Percentiles rank a stretch among this genome's conserved stretches.
phyloP scores from a whole-genome alignment of 2,329 filamentous ascomycete species.

The Xylaria sp. region DNA sequence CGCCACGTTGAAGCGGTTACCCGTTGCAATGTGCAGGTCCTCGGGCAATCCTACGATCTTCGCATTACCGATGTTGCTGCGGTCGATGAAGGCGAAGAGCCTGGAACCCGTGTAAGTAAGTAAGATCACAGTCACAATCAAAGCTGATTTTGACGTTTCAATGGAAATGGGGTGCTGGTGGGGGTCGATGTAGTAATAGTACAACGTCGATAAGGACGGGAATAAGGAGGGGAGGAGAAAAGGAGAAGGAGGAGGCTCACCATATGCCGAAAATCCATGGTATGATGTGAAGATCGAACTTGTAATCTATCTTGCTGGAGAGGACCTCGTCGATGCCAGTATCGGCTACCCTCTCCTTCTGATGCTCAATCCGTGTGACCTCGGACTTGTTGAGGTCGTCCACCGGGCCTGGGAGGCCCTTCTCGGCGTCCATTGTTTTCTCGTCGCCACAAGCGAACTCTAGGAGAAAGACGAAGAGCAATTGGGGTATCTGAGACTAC shows the following conservation, averaged over 20 bases:
- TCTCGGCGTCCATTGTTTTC: conserved; percentile 7
- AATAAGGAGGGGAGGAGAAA: background rate
- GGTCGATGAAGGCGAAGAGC: conserved; percentile 41
- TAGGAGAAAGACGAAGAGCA: background rate
- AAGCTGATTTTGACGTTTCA: background rate
- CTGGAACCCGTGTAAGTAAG: conserved; percentile 8
- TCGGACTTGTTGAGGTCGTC: conserved; percentile 12
- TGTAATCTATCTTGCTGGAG: conserved; percentile 18
- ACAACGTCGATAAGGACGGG: too few relatives aligned
- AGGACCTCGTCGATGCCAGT: conserved; percentile 9
- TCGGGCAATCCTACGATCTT: conserved; percentile 35
- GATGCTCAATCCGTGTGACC: conserved; percentile 11
- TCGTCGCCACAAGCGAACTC: background rate
- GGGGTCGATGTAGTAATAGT: too few relatives aligned
- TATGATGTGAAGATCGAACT: conserved; percentile 24
- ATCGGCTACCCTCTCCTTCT: background rate
- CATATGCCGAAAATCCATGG: conserved; percentile 26
- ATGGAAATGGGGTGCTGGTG: background rate
- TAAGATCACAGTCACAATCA: background rate
- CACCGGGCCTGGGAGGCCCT: background rate
- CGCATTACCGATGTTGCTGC: conserved; percentile 45
- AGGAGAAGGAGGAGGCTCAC: conserved; percentile 4
- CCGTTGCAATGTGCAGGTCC: conserved; percentile 44
- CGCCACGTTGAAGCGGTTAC: conserved; percentile 54
- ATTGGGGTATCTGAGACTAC: background rate